Evolutionary conservation across 192 early-diverging fungal genomes (phyloP), one percentile per base, ranked within the genome.

Genomic region (Phycomyces blakesleeanus): DNA sequence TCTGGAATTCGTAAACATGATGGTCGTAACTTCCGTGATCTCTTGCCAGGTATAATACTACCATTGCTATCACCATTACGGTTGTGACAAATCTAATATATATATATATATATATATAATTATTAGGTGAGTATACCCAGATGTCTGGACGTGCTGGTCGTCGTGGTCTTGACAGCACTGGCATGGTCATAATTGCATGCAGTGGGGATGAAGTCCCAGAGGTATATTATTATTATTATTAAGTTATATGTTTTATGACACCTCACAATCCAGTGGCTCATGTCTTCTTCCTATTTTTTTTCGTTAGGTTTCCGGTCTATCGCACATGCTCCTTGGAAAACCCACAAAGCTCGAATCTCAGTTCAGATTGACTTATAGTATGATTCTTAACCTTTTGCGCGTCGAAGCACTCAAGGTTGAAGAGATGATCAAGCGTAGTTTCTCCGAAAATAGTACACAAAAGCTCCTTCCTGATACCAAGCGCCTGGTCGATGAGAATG

Each of bases 61-160:
- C n/a, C n/a, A n/a, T n/a, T n/a, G n/a, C n/a, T n/a, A n/a, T n/a
- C n/a, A n/a, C n/a, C n/a, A n/a, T n/a, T n/a, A n/a, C n/a, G n/a
- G n/a, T n/a, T n/a, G n/a, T n/a, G n/a, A 29, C 6, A 15, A 27
- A 10, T 14, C 16, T 40, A 34, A 5, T 63, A 15, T 24, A 8
- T 24, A 26, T 18, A 24, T 14, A 42, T 47, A 63, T 55, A 49
- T 53, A 34, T 42, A 21, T 41, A 3, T 16, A 42, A 26, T 12
- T n/a, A n/a, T n/a, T 61, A 88, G 89, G 93, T 52, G 97, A 99
- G 68, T 99, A 99, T 72, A 99, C 93, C 5, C 97, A 99, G 84
- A 99, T 99, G 97, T 92, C 93, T 14, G 97, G 97, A 0, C 86
- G 97, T 51, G 97, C 97, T 44, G 97, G 97, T 50, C 83, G 97